phyloP scores from a whole-genome alignment of 2,329 filamentous ascomycete genomes.

The Hirsutella minnesotensis region DNA sequence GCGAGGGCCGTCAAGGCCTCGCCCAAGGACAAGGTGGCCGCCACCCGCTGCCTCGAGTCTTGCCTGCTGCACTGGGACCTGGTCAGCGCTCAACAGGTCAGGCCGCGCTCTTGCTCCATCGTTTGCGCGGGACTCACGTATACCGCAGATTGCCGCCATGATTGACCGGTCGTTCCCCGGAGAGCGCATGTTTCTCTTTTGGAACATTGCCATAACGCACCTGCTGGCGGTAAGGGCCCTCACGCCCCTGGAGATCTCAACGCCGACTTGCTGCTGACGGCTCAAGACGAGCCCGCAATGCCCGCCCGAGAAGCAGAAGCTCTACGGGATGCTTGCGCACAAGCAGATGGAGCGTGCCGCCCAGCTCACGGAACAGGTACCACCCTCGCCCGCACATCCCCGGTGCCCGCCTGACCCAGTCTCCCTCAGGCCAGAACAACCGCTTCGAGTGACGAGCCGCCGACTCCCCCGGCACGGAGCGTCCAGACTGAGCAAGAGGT shows the following conservation, averaged over 20 bases:
- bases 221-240: constrained; percentile 34
- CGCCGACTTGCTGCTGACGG: neutral
- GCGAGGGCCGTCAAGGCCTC: constrained; percentile 39
- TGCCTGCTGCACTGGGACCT: constrained; percentile 45
- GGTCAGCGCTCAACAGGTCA: constrained; percentile 43
- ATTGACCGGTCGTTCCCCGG: constrained; percentile 38
- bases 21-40: constrained; percentile 31
- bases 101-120: constrained; percentile 1
- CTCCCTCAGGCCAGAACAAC: constrained; percentile 9
- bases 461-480: constrained; percentile 14
- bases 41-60: constrained; percentile 34
- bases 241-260: neutral
- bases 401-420: neutral
- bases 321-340: constrained; percentile 38
- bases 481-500: constrained; percentile 38
- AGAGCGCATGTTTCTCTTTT: constrained; percentile 38
- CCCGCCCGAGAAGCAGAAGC: constrained; percentile 33
- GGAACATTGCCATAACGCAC: constrained; percentile 42
- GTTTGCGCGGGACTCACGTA: neutral
- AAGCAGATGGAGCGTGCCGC: constrained; percentile 40
- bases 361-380: constrained; percentile 30
- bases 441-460: constrained; percentile 8
- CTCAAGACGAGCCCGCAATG: constrained; percentile 32
- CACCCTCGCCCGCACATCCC: neutral
- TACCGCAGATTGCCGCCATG: constrained; percentile 37